A percentile compares a stretch with the other conserved stretches of the same genome.
These are phyloP conservation scores for Botrytis fragariae DNA, from an alignment of 2,329 filamentous ascomycete species.

Conservation along the genomic window DNA sequence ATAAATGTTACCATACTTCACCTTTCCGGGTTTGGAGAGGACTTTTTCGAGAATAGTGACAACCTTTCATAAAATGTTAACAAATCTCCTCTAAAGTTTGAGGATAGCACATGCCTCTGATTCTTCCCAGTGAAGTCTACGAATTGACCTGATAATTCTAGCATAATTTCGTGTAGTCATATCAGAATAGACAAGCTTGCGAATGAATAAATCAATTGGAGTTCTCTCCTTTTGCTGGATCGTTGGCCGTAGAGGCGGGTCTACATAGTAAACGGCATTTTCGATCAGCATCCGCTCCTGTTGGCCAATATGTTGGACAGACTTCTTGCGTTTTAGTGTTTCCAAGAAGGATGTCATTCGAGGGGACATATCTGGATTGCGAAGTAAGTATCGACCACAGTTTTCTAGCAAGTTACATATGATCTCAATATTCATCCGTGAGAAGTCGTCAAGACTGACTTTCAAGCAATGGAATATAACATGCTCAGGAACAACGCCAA, in stretches of 20 bases:
- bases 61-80: slow-evolving; percentile 29
- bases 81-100: background rate
- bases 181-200: slow-evolving; percentile 89
- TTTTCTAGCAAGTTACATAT: slow-evolving; percentile 95
- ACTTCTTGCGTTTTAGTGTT: slow-evolving; percentile 92
- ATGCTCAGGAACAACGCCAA: slow-evolving; percentile 95
- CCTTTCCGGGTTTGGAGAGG: slow-evolving; percentile 93
- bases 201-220: slow-evolving; percentile 87
- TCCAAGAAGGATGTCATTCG: slow-evolving; percentile 93
- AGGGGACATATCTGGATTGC: slow-evolving; percentile 87
- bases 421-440: slow-evolving; percentile 98
- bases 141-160: slow-evolving; percentile 89
- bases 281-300: slow-evolving; percentile 98
- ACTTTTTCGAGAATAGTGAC: slow-evolving; percentile 64
- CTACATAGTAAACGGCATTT: slow-evolving; percentile 97
- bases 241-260: slow-evolving; percentile 87
- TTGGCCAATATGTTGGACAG: slow-evolving; percentile 89
- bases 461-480: slow-evolving; percentile 99
- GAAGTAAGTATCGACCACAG: slow-evolving; percentile 88
- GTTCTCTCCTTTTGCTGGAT: slow-evolving; percentile 97
- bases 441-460: slow-evolving; percentile 95
- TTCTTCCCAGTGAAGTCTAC: slow-evolving; percentile 97
- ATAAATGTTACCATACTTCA: slow-evolving; percentile 97
- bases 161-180: slow-evolving; percentile 93
- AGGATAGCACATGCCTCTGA: slow-evolving; percentile 56